phyloP scores from a whole-genome alignment of 805 yeast genomes.

The Saturnispora silvae region DNA sequence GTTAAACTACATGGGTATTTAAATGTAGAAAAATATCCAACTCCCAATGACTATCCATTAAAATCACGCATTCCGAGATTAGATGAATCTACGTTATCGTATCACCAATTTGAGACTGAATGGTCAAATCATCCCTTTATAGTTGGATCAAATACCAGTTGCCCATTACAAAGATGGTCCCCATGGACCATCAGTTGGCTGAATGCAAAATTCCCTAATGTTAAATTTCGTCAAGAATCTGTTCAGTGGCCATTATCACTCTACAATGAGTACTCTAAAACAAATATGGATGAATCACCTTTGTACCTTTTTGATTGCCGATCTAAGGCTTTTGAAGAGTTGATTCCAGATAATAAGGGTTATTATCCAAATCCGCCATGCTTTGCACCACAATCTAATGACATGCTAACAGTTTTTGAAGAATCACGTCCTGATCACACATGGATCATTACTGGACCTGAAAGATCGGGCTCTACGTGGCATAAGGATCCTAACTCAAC shows the following conservation, averaged over 20 bases:
- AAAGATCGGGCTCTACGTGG: conserved; percentile 75
- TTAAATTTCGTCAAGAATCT: conserved; percentile 71
- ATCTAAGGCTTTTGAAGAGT: conserved; percentile 50
- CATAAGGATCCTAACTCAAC: conserved; percentile 91
- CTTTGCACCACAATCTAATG: conserved; percentile 32
- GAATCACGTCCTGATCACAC: conserved; percentile 76
- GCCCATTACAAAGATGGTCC: conserved; percentile 41
- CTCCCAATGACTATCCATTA: conserved; percentile 11
- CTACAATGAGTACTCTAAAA: conserved; percentile 49
- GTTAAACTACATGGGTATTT: conserved; percentile 10
- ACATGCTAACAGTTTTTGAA: conserved; percentile 29
- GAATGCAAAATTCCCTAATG: conserved; percentile 43
- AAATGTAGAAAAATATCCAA: conserved; percentile 5
- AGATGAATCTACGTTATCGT: conserved; percentile 32
- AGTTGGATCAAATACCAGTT: conserved; percentile 15
- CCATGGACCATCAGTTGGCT: conserved; percentile 47
- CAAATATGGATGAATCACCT: conserved; percentile 74
- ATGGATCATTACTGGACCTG: conserved; percentile 87
- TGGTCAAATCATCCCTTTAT: conserved; percentile 53
- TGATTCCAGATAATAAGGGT: conserved; percentile 20
- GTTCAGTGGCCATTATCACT: conserved; percentile 65
- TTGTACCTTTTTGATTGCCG: conserved; percentile 77
- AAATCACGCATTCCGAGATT: conserved; percentile 42
- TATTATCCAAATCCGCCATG: conserved; percentile 11
- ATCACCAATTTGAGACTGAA: conserved; percentile 31